Conservation (phyloP, 2,329 filamentous ascomycete species). For the Sclerotinia minor region DNA sequence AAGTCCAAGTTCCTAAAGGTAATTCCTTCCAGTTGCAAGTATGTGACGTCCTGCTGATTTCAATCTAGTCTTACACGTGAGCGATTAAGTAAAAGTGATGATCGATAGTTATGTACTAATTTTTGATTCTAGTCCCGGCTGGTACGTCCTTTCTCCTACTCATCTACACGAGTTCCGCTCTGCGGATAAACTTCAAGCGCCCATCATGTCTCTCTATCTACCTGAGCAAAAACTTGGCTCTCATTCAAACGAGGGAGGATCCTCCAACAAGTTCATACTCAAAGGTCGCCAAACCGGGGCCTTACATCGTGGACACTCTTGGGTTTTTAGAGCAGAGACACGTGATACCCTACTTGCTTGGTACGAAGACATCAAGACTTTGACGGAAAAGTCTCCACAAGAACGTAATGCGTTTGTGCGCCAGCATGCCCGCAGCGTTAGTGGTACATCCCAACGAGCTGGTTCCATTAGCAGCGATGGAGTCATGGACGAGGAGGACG, state of each 20-base stretch:
- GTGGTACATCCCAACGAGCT: slow-evolving; percentile 61
- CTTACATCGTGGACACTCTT: slow-evolving; percentile 80
- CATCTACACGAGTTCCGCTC: slow-evolving; percentile 99
- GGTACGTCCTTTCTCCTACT: slow-evolving; percentile 94
- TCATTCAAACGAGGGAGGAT: slow-evolving; percentile 77
- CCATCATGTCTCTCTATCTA: slow-evolving; percentile 94
- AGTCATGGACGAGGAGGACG: slow-evolving; percentile 72
- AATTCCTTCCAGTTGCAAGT: background rate
- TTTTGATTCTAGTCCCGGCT: slow-evolving; percentile 15
- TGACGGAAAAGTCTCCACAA: slow-evolving; percentile 86
- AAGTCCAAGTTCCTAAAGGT: slow-evolving; percentile 87
- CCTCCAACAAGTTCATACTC: slow-evolving; percentile 95
- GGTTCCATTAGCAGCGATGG: slow-evolving; percentile 72
- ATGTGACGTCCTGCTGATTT: slow-evolving; percentile 12
- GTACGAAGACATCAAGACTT: slow-evolving; percentile 86
- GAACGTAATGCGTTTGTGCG: slow-evolving; percentile 86
- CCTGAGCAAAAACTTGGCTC: slow-evolving; percentile 94
- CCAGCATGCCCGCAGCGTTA: slow-evolving; percentile 75
- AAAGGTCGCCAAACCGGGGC: slow-evolving; percentile 92
- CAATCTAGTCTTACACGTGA: slow-evolving; percentile 42
- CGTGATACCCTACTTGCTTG: slow-evolving; percentile 94
- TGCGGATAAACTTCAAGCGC: slow-evolving; percentile 87
- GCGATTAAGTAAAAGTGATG: background rate
- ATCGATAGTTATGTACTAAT: slow-evolving; percentile 9
- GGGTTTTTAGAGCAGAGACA: slow-evolving; percentile 70